Evolutionary conservation across 1,284 basidiomycete genomes (phyloP), one percentile per base, ranked within the genome.

Genomic region (Gymnopus androsaceus): DNA sequence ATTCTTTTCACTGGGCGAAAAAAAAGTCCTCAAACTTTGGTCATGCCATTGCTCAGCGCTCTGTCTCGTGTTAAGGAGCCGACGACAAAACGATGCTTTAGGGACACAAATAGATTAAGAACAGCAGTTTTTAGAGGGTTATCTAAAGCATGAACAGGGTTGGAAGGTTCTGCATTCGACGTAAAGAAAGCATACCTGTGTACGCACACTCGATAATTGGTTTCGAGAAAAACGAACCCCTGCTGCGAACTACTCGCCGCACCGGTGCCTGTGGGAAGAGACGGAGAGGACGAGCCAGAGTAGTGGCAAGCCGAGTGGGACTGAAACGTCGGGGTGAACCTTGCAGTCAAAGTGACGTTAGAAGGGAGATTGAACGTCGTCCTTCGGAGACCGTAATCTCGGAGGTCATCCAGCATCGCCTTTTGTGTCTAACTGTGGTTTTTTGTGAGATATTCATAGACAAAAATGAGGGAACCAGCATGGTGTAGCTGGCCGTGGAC

Each of bases 201-300:
- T 99, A 99, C 1, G 97, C 97, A 72, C 56, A 99, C 77, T 61
- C 95, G 90, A 75, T 98, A 99, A 75, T 99, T 99, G 21, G 97
- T 99, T 76, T 99, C 97, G 34, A 99, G 81, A 64, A 99, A 90
- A 63, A 99, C 89, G 75, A 98, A 99, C 3, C 94, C 92, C 70
- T 95, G 90, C 66, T 82, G 79, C 25, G 81, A 78, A 53, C 78
- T 83, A 47, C 80, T 79, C 59, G 79, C 80, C 58, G 75, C 75
- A 54, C 80, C 80, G 49, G 79, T 76, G n/a, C 82, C 80, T 34
- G 84, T 84, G 54, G 87, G 83, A 67, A 88, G 74, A 36, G 84
- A 83, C 55, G 87, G 87, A 15, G 88, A 85, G 48, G 88, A 90
- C 9, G 91, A 91, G 21, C 98, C 59, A 99, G 77, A 0, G 95